phyloP scores from a whole-genome alignment of 176 grass and related monocot species.

The Alopecurus myosuroides region DNA sequence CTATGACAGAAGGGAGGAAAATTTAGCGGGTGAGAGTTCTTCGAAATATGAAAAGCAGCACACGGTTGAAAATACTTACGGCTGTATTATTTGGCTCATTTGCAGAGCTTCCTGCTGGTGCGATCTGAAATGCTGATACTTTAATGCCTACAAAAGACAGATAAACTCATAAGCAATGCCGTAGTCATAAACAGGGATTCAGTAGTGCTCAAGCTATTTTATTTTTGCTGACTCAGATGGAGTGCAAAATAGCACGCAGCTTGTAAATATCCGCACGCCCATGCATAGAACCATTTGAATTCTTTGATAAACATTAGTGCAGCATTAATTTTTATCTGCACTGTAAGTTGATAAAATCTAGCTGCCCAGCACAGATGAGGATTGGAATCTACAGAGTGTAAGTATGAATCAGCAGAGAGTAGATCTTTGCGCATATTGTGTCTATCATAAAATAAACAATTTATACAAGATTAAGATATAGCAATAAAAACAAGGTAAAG shows the following conservation, averaged over 20 bases:
- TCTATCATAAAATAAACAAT: neutral
- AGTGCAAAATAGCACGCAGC: neutral
- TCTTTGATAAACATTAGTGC: neutral
- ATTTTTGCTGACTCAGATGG: neutral
- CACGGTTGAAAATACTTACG: neutral
- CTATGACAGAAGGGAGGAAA: neutral
- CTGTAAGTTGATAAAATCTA: neutral
- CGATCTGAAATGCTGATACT: neutral
- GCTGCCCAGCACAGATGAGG: neutral
- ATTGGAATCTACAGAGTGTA: neutral
- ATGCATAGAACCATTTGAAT: neutral
- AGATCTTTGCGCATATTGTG: neutral
- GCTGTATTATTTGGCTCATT: conserved; percentile 2
- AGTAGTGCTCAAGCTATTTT: neutral
- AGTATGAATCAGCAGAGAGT: neutral
- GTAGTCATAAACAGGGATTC: neutral
- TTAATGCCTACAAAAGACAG: neutral
- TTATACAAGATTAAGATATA: neutral
- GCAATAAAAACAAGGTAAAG: neutral
- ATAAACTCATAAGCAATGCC: neutral
- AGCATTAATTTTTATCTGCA: neutral
- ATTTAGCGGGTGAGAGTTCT: neutral
- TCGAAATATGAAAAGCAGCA: neutral
- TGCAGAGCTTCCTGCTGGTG: neutral
- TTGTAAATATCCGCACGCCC: neutral